phyloP scores from a whole-genome alignment of 2,329 filamentous ascomycete genomes.

The Metarhizium guizhouense region DNA sequence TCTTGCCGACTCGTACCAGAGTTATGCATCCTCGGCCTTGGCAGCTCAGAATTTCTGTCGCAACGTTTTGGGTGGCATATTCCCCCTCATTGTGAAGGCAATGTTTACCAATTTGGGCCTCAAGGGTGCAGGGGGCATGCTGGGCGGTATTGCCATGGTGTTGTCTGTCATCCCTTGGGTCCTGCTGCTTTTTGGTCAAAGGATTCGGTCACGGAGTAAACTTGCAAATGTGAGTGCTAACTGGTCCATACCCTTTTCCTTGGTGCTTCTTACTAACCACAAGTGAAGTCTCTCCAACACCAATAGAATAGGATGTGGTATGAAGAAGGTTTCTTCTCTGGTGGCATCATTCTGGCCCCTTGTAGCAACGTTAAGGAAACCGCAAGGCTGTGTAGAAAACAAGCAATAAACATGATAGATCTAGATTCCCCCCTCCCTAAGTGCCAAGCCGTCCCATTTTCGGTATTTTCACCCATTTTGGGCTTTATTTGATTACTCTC shows the following conservation, averaged over 20 bases:
- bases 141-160: conserved; percentile 61
- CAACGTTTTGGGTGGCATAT: conserved; percentile 72
- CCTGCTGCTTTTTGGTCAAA: conserved; percentile 67
- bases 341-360: neutral
- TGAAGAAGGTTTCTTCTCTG: neutral
- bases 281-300: neutral
- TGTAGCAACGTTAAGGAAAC: neutral
- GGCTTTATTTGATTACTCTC: no score
- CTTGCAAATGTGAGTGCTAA: conserved; percentile 55
- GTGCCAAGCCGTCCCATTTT: no score
- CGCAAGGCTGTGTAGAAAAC: no score
- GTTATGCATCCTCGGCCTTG: conserved; percentile 75
- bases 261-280: neutral
- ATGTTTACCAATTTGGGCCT: conserved; percentile 69
- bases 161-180: conserved; percentile 84
- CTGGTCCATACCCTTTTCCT: no score
- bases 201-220: conserved; percentile 65
- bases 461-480: no score
- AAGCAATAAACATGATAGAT: no score
- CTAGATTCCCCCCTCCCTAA: no score
- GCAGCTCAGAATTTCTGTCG: conserved; percentile 82
- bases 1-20: conserved; percentile 77
- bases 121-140: conserved; percentile 59
- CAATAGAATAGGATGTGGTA: neutral
- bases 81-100: conserved; percentile 65